Conservation (phyloP, 1,284 basidiomycete species). For the Tausonia pullulans region DNA sequence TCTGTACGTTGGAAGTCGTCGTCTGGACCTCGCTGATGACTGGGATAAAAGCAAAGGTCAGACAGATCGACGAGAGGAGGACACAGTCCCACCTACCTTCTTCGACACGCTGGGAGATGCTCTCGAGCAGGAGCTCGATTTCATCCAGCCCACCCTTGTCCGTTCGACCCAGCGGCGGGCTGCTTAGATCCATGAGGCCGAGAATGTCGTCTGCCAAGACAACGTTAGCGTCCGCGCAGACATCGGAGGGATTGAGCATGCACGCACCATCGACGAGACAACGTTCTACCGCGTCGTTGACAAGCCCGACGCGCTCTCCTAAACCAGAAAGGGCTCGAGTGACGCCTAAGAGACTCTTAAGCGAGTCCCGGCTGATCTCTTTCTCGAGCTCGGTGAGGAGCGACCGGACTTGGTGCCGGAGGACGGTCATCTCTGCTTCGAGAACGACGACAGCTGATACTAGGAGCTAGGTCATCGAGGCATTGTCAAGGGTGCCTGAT, state of each 20-base stretch:
- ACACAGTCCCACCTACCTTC: constrained; percentile 14
- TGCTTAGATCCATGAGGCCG: constrained; percentile 2
- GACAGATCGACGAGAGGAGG: background rate
- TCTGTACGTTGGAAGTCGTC: constrained; percentile 5
- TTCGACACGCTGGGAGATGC: constrained; percentile 14
- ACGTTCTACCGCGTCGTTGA: constrained; percentile 17
- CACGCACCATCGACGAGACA: constrained; percentile 13
- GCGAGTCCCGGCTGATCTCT: constrained; percentile 4
- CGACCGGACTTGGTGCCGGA: background rate
- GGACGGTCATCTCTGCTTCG: constrained; percentile 15
- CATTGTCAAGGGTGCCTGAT: background rate
- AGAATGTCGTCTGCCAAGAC: constrained; percentile 8
- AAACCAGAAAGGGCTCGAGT: constrained; percentile 11
- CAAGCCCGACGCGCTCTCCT: constrained; percentile 11
- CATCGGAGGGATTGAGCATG: background rate
- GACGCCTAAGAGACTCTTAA: constrained; percentile 7
- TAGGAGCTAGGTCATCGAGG: background rate
- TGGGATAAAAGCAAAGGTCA: background rate
- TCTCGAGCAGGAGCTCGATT: constrained; percentile 13
- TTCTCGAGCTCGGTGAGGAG: constrained; percentile 6
- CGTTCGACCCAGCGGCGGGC: background rate
- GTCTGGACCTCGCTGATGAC: background rate
- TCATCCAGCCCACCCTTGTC: constrained; percentile 9
- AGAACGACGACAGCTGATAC: background rate
- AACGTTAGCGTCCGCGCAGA: background rate